phyloP scores from a whole-genome alignment of 768 basidiomycete species.

The Dacryopinax spathularia region DNA sequence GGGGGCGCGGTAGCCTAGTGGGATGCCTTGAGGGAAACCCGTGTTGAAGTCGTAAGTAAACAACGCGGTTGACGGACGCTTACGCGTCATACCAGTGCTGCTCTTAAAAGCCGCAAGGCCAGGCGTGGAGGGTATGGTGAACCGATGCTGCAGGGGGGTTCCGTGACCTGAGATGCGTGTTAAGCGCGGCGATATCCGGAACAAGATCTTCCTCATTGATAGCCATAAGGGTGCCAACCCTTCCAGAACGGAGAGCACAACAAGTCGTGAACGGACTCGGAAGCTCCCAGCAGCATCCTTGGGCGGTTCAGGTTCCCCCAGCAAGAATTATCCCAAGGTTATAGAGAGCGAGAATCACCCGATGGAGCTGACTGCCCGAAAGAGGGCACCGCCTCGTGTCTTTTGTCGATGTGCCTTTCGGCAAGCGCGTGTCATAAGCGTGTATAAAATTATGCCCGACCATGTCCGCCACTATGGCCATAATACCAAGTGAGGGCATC shows the following conservation, averaged over 20 bases:
- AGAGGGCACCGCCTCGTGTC: constrained; percentile 3
- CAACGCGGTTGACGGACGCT: constrained; percentile 4
- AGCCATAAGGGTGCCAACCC: constrained; percentile 3
- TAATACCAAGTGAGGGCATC: neutral
- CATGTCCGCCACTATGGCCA: neutral
- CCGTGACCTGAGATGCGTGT: neutral
- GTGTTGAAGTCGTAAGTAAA: constrained; percentile 5
- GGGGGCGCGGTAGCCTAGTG: constrained; percentile 1
- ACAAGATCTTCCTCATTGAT: constrained; percentile 5
- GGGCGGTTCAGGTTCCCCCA: neutral
- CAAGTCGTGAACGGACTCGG: constrained; percentile 1
- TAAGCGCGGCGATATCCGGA: constrained; percentile 4
- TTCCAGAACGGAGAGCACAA: constrained; percentile 4
- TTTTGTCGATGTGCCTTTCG: constrained; percentile 1
- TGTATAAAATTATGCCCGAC: constrained; percentile 3
- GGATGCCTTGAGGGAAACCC: constrained; percentile 1
- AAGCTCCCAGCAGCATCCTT: constrained; percentile 1
- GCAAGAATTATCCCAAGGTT: neutral
- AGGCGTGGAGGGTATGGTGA: neutral
- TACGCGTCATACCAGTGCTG: constrained; percentile 5
- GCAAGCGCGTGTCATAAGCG: neutral
- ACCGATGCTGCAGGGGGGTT: constrained; percentile 1
- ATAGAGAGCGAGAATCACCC: constrained; percentile 4
- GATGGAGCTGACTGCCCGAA: neutral
- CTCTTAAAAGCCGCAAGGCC: constrained; percentile 2